Percentiles rank a stretch among this genome's conserved stretches.
phyloP scores from a whole-genome alignment of 2,329 filamentous ascomycete genomes.

The Metarhizium rileyi region DNA sequence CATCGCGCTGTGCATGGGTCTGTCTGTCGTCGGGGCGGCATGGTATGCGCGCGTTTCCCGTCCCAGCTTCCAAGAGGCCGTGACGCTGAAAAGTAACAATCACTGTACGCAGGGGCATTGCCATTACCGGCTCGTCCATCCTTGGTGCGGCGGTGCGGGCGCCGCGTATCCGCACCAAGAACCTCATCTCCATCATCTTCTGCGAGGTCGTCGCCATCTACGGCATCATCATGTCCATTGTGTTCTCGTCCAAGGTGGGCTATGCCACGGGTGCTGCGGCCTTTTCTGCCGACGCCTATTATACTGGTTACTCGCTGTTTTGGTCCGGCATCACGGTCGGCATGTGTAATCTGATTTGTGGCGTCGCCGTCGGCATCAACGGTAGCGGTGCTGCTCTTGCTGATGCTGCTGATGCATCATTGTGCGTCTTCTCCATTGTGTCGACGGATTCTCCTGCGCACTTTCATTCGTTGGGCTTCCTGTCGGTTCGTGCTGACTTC shows the following conservation, averaged over 20 bases:
- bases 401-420: constrained; percentile 80
- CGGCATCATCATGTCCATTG: constrained; percentile 98
- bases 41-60: constrained; percentile 53
- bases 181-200: constrained; percentile 99
- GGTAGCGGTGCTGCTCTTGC: constrained; percentile 92
- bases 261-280: constrained; percentile 48
- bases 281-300: constrained; percentile 72
- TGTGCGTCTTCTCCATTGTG: constrained; percentile 51
- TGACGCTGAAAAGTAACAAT: neutral
- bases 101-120: constrained; percentile 76
- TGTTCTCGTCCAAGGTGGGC: constrained; percentile 71
- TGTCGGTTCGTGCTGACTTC: constrained; percentile 9
- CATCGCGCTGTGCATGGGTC: constrained; percentile 86
- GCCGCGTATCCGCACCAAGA: constrained; percentile 96
- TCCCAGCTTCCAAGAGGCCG: neutral
- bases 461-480: neutral
- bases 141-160: constrained; percentile 93
- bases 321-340: constrained; percentile 93
- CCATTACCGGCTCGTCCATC: constrained; percentile 95
- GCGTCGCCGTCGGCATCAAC: constrained; percentile 95
- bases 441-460: too few relatives aligned
- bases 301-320: constrained; percentile 90
- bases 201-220: constrained; percentile 99
- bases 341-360: constrained; percentile 90
- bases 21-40: constrained; percentile 94